These are phyloP conservation scores for Abrus pulchellus DNA, from an alignment of 306 rosid species.

Conservation along the genomic window DNA sequence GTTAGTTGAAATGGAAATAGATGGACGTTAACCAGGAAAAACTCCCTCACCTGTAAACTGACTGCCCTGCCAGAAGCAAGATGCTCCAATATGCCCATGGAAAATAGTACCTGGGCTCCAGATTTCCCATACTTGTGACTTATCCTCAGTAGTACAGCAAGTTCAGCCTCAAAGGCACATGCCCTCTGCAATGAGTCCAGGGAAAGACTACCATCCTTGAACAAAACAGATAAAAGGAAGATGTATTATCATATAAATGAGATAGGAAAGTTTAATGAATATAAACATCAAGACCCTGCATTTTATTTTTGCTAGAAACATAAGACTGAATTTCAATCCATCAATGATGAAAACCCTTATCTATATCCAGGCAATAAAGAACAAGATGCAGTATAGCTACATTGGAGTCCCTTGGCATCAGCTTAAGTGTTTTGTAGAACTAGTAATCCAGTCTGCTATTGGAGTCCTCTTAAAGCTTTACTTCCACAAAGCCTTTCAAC, in stretches of 20 bases:
- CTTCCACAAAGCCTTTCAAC: background rate
- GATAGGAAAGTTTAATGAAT: background rate
- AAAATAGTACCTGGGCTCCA: slow-evolving; percentile 88
- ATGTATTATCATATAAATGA: slow-evolving; percentile 6
- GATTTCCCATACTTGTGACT: slow-evolving; percentile 92
- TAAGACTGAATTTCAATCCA: background rate
- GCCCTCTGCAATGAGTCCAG: slow-evolving; percentile 86
- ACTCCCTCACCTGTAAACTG: slow-evolving; percentile 64
- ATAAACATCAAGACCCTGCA: slow-evolving; percentile 12
- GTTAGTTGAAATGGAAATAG: slow-evolving; percentile 32
- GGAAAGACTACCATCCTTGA: slow-evolving; percentile 83
- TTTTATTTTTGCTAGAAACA: slow-evolving; percentile 22
- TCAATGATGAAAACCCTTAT: background rate
- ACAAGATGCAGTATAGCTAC: background rate
- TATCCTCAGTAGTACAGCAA: slow-evolving; percentile 79
- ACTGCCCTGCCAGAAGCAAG: slow-evolving; percentile 81
- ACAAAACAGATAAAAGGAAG: slow-evolving; percentile 36
- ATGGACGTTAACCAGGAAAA: slow-evolving; percentile 28
- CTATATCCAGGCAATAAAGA: background rate
- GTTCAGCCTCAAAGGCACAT: slow-evolving; percentile 88
- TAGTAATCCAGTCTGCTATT: background rate
- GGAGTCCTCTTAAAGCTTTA: background rate
- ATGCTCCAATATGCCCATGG: slow-evolving; percentile 89
- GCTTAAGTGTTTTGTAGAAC: background rate
- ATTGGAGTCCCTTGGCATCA: background rate